These are phyloP conservation scores for Aquilaria yunnanensis DNA, from an alignment of 345 rosid genomes.

Conservation along the genomic window DNA sequence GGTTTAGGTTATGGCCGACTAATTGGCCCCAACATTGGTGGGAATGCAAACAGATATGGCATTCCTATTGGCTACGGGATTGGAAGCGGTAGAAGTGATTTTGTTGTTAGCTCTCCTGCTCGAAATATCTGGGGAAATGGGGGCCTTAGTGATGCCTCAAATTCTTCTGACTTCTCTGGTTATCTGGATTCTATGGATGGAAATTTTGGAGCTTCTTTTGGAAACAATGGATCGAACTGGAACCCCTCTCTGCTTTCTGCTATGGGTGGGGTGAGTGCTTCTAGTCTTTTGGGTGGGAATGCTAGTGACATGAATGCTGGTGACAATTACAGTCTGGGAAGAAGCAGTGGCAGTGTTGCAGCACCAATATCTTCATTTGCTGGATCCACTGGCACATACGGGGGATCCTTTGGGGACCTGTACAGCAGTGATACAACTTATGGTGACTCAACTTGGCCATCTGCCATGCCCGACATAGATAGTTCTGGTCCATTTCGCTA, in stretches of 20 bases:
- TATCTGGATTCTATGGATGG: constrained; percentile 46
- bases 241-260: constrained; percentile 41
- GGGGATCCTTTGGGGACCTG: constrained; percentile 58
- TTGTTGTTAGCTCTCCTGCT: constrained; percentile 47
- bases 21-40: constrained; percentile 44
- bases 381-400: constrained; percentile 48
- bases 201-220: constrained; percentile 54
- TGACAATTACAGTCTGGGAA: constrained; percentile 34
- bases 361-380: constrained; percentile 53
- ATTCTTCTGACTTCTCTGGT: constrained; percentile 39
- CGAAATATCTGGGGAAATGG: constrained; percentile 87
- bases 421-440: constrained; percentile 59
- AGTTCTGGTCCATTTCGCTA: constrained; percentile 58
- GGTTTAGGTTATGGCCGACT: constrained; percentile 62
- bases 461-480: constrained; percentile 57
- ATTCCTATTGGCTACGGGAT: constrained; percentile 62
- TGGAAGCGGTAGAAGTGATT: constrained; percentile 46
- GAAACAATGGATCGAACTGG: constrained; percentile 73
- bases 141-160: constrained; percentile 30
- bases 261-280: constrained; percentile 30
- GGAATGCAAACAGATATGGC: constrained; percentile 56
- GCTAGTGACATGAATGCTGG: constrained; percentile 35
- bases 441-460: constrained; percentile 73
- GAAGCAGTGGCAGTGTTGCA: constrained; percentile 26
- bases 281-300: constrained; percentile 28